Conservation (phyloP, 2,329 filamentous ascomycete species). For the Geosmithia flava region DNA sequence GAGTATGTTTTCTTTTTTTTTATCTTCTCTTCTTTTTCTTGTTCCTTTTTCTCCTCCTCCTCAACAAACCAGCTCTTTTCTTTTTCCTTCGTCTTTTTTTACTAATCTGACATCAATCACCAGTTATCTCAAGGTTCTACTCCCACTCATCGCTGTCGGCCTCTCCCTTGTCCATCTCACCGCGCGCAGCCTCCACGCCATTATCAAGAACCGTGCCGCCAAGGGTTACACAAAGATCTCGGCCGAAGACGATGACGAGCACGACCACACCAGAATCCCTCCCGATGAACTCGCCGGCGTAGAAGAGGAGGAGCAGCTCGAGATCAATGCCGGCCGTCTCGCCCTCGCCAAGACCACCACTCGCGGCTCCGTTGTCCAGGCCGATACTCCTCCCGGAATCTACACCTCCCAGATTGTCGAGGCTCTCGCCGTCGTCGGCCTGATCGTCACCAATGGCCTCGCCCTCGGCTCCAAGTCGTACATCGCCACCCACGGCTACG, state of each 20-base stretch:
- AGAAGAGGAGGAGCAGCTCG: slow-evolving; percentile 45
- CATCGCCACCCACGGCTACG: slow-evolving; percentile 29
- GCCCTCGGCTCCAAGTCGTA: slow-evolving; percentile 50
- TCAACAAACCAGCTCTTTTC: not conserved
- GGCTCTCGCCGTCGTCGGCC: slow-evolving; percentile 57
- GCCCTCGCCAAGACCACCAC: slow-evolving; percentile 47
- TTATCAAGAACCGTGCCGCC: slow-evolving; percentile 33
- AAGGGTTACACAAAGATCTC: slow-evolving; percentile 46
- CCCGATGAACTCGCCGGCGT: slow-evolving; percentile 31
- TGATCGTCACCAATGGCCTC: slow-evolving; percentile 57
- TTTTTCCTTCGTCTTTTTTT: too few species aligned
- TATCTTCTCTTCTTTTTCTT: not conserved
- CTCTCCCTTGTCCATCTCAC: slow-evolving; percentile 58
- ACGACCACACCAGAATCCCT: slow-evolving; percentile 39
- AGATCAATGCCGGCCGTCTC: slow-evolving; percentile 45
- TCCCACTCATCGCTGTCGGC: slow-evolving; percentile 61
- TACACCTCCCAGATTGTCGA: slow-evolving; percentile 60
- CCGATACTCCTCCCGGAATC: slow-evolving; percentile 67
- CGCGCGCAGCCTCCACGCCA: slow-evolving; percentile 41
- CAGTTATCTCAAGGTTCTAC: slow-evolving; percentile 48
- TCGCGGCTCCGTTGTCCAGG: slow-evolving; percentile 52
- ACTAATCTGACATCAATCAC: too few species aligned
- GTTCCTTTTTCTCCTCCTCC: not conserved
- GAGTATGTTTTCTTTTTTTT: slow-evolving; percentile 38
- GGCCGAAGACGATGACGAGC: slow-evolving; percentile 23